A percentile compares a stretch with the other conserved stretches of the same genome.
Evolutionary conservation across 2,329 filamentous ascomycete genomes (phyloP).

Genomic region (Fusarium xyrophilum): DNA sequence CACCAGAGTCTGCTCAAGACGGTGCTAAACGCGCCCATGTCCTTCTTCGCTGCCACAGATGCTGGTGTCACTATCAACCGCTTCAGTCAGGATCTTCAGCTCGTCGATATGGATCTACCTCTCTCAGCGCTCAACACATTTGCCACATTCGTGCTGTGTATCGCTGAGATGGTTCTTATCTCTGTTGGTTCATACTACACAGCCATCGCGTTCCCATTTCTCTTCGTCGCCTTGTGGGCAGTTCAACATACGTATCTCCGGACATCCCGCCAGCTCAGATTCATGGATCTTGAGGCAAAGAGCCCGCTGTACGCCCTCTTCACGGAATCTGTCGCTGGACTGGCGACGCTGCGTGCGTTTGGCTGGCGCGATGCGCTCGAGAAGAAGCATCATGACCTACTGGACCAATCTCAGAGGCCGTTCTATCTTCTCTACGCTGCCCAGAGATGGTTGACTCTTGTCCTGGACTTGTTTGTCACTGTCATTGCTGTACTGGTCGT

Average conservation of each 20-base stretch:
- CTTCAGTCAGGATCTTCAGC: slow-evolving; percentile 50
- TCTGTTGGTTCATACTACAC: slow-evolving; percentile 27
- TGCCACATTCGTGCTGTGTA: slow-evolving; percentile 30
- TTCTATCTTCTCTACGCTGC: slow-evolving; percentile 52
- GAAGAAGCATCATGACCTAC: slow-evolving; percentile 43
- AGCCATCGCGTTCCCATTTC: slow-evolving; percentile 26
- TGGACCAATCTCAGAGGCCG: slow-evolving; percentile 55
- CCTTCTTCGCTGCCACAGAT: slow-evolving; percentile 47
- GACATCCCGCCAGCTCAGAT: slow-evolving; percentile 59
- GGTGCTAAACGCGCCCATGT: slow-evolving; percentile 43
- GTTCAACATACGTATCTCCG: slow-evolving; percentile 48
- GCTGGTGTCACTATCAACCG: slow-evolving; percentile 47
- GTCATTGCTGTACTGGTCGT: slow-evolving; percentile 31
- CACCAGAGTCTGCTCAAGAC: slow-evolving; percentile 33
- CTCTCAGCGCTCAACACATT: slow-evolving; percentile 35
- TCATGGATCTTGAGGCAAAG: slow-evolving; percentile 60
- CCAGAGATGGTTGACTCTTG: slow-evolving; percentile 37
- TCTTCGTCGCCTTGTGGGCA: slow-evolving; percentile 17
- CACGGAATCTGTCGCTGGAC: slow-evolving; percentile 54
- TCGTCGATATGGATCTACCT: slow-evolving; percentile 49
- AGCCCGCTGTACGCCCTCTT: slow-evolving; percentile 59
- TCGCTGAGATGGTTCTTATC: slow-evolving; percentile 35
- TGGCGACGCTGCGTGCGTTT: slow-evolving; percentile 58
- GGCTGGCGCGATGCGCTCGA: slow-evolving; percentile 51
- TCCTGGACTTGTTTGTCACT: slow-evolving; percentile 37